phyloP scores from a whole-genome alignment of 208 protist species.

The Acanthamoeba healyi region DNA sequence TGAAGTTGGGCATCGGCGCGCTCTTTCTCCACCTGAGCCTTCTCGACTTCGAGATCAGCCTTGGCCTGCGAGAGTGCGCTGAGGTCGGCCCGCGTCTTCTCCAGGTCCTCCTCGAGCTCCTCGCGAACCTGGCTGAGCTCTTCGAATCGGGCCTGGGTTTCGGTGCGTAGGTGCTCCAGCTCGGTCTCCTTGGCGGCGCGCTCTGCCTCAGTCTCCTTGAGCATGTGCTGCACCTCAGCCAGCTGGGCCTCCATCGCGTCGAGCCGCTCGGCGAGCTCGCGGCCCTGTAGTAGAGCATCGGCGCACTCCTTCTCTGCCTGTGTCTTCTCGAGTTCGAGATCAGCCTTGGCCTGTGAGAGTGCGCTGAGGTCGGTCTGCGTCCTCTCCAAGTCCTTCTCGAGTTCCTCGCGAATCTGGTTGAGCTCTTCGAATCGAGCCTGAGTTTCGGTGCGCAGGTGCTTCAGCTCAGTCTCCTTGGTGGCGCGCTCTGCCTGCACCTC shows the following conservation, averaged over 20 bases:
- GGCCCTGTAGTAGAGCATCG: not conserved
- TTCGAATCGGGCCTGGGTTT: not conserved
- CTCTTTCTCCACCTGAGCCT: not conserved
- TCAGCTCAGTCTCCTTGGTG: not conserved
- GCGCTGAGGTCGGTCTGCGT: not conserved
- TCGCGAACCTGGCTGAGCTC: not conserved
- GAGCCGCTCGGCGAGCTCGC: conserved; percentile 3
- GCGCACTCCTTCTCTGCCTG: not conserved
- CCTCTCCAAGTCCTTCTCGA: not conserved
- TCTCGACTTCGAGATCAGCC: not conserved
- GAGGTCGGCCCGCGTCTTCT: not conserved
- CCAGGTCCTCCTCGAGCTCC: not conserved
- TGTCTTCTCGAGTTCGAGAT: not conserved
- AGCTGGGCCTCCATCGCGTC: not conserved
- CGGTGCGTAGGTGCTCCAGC: not conserved
- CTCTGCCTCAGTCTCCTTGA: not conserved
- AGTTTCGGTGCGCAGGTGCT: not conserved
- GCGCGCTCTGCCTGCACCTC: not conserved
- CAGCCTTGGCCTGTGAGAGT: not conserved
- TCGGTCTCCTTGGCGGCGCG: not conserved
- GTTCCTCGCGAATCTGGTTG: not conserved
- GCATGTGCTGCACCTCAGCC: not conserved
- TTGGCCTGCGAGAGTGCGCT: not conserved
- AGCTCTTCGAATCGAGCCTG: conserved; percentile 25
- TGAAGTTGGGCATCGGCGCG: not conserved